Evolutionary conservation across 2,329 filamentous ascomycete genomes (phyloP).

Genomic region (Venturia carpophila): DNA sequence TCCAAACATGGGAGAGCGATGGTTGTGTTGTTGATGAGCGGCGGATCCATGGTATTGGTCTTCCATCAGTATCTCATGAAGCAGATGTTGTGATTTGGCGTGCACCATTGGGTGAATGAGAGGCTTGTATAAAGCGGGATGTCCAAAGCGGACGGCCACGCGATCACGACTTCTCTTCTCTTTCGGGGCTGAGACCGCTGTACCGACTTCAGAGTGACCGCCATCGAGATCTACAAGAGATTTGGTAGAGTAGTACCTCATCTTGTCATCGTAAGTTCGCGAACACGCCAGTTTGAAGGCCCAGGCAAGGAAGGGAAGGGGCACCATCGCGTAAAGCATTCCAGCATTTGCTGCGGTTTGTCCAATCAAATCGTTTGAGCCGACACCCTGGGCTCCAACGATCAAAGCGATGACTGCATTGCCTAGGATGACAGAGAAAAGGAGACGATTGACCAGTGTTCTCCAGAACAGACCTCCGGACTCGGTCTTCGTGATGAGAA

Average conservation of each 20-base stretch:
- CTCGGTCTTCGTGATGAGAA: constrained; percentile 94
- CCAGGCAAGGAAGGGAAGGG: constrained; percentile 71
- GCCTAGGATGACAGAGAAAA: constrained; percentile 71
- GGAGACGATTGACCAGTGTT: constrained; percentile 78
- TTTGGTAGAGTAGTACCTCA: constrained; percentile 10
- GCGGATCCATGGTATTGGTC: not conserved
- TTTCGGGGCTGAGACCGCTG: not conserved
- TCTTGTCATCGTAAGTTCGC: constrained; percentile 14
- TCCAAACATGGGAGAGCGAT: constrained; percentile 7
- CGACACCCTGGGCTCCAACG: constrained; percentile 38
- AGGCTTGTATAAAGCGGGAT: constrained; percentile 20
- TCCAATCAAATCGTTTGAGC: constrained; percentile 44
- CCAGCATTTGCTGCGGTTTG: constrained; percentile 49
- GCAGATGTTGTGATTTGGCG: constrained; percentile 16
- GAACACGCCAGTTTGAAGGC: constrained; percentile 79
- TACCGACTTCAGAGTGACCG: not conserved
- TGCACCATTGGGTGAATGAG: constrained; percentile 25
- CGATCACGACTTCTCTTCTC: constrained; percentile 6
- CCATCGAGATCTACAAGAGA: constrained; percentile 21
- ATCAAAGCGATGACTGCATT: constrained; percentile 71
- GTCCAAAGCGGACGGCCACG: constrained; percentile 17
- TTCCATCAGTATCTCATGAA: constrained; percentile 12
- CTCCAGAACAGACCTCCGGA: constrained; percentile 92
- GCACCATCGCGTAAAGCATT: constrained; percentile 46
- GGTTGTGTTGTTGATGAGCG: not conserved